Evolutionary conservation across 129 eudicot genomes (phyloP).

Genomic region (Chrysanthemum lavandulifolium): DNA sequence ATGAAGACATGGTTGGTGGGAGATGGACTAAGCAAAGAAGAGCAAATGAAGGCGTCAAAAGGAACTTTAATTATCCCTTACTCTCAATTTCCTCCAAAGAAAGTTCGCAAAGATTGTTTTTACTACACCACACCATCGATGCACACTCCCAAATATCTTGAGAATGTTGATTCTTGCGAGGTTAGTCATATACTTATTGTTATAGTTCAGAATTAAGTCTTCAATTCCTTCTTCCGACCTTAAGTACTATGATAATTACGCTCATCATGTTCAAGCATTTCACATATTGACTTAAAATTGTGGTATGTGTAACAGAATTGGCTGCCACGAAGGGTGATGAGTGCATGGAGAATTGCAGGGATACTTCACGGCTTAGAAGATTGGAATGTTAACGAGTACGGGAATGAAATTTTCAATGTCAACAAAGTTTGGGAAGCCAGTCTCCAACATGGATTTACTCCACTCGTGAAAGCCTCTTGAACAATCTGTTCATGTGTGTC

Average conservation of each 20-base stretch:
- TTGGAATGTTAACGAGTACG: slow-evolving; percentile 74
- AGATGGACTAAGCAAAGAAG: slow-evolving; percentile 56
- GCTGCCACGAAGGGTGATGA: slow-evolving; percentile 87
- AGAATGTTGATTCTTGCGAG: slow-evolving; percentile 88
- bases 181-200: slow-evolving; percentile 32
- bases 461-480: slow-evolving; percentile 29
- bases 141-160: slow-evolving; percentile 61
- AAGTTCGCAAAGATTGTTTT: slow-evolving; percentile 62
- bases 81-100: slow-evolving; percentile 73
- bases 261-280: not conserved
- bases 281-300: not conserved
- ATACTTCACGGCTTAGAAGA: slow-evolving; percentile 67
- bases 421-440: slow-evolving; percentile 68
- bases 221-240: not conserved
- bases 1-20: slow-evolving; percentile 82
- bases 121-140: slow-evolving; percentile 83
- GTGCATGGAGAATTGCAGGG: slow-evolving; percentile 84
- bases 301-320: slow-evolving; percentile 47
- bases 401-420: slow-evolving; percentile 41
- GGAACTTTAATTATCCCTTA: slow-evolving; percentile 81
- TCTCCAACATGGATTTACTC: slow-evolving; percentile 61
- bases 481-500: not conserved
- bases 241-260: not conserved
- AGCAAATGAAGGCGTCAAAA: slow-evolving; percentile 65
- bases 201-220: not conserved